Conservation (phyloP, 352 stramenopile species). For the Albugo candida region DNA sequence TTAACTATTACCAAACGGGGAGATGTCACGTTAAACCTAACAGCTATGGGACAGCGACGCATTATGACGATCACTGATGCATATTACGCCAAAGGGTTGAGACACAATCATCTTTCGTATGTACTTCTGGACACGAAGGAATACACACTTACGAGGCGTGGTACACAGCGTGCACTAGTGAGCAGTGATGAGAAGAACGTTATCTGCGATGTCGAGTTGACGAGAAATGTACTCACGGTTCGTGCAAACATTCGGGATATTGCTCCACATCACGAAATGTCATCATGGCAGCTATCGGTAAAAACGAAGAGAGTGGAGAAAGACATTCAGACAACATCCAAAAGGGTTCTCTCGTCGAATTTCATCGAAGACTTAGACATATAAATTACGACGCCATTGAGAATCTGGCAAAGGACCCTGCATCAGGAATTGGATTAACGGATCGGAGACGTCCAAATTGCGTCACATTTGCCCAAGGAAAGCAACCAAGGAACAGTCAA, state of each 20-base stretch:
- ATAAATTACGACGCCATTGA: neutral
- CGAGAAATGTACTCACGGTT: neutral
- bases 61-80: neutral
- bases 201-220: neutral
- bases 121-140: neutral
- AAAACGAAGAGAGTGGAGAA: neutral
- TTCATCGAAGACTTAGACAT: neutral
- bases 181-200: no score
- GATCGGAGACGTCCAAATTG: neutral
- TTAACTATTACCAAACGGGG: neutral
- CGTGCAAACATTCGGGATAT: neutral
- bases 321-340: neutral
- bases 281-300: neutral
- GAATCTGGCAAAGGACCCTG: neutral
- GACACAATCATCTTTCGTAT: neutral
- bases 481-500: neutral
- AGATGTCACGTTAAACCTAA: neutral
- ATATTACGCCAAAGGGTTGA: neutral
- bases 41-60: neutral
- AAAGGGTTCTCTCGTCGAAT: neutral
- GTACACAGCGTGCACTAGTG: neutral
- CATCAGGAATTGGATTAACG: neutral
- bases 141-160: neutral
- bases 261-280: neutral
- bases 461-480: neutral